phyloP scores from a whole-genome alignment of 2,329 filamentous ascomycete genomes.

The Pseudohalonectria lignicola region DNA sequence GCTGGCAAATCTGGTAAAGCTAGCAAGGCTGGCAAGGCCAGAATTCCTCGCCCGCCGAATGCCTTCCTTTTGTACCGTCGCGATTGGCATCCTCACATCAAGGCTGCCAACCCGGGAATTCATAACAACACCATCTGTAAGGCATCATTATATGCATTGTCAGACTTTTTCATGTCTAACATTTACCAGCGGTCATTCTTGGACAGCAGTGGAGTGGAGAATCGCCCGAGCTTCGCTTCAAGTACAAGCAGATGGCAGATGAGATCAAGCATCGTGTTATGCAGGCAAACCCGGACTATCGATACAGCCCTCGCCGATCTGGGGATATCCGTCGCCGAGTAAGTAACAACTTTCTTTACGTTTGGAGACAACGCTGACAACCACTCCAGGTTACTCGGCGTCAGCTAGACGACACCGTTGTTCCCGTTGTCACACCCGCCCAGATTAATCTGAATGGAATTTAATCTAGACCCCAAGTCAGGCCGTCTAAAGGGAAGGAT shows the following conservation, averaged over 20 bases:
- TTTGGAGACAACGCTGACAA: no score
- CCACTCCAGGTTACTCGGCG: no score
- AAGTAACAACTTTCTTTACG: no score
- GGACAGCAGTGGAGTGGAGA: conserved; percentile 25
- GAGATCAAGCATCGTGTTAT: conserved; percentile 18
- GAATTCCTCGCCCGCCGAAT: conserved; percentile 26
- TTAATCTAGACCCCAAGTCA: no score
- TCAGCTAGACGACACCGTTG: no score
- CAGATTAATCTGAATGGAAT: no score
- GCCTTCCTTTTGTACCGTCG: conserved; percentile 31
- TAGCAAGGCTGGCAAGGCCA: no score
- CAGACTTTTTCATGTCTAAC: conserved; percentile 8
- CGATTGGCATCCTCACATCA: conserved; percentile 22
- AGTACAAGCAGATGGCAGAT: conserved; percentile 19
- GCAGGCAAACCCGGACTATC: conserved; percentile 22
- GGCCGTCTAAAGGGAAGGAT: no score
- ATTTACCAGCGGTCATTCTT: conserved; percentile 21
- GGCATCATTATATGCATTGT: conserved; percentile 3
- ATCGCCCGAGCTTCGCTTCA: conserved; percentile 14
- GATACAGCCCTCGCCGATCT: conserved; percentile 23
- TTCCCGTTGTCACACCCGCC: no score
- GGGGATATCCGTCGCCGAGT: conserved; percentile 9
- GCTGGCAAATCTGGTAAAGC: conserved; percentile 5
- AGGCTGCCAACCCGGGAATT: conserved; percentile 20
- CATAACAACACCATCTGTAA: conserved; percentile 32